Conservation (phyloP, 345 rosid species). For the Pugionium dolabratum region DNA sequence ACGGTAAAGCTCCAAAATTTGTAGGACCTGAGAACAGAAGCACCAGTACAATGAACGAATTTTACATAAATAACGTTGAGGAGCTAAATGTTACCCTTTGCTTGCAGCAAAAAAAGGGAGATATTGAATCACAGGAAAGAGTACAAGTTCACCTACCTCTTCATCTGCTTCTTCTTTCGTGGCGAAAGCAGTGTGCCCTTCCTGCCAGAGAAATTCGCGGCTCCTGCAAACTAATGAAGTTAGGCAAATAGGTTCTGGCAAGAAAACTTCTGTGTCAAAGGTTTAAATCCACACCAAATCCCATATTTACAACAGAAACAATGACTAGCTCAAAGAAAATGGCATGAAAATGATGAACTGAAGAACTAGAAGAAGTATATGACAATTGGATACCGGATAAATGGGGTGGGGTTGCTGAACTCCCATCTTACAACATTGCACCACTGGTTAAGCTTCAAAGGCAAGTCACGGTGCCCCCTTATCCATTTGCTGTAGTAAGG, state of each 20-base stretch:
- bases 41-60: background rate
- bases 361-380: conserved; percentile 6
- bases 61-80: background rate
- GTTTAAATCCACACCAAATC: background rate
- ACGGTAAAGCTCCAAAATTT: conserved; percentile 82
- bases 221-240: conserved; percentile 57
- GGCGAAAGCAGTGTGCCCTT: conserved; percentile 98
- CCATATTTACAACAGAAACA: background rate
- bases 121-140: conserved; percentile 17
- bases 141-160: conserved; percentile 57
- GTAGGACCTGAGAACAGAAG: conserved; percentile 40
- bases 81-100: conserved; percentile 11
- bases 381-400: conserved; percentile 67
- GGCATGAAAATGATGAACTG: background rate
- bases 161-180: conserved; percentile 78
- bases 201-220: conserved; percentile 99
- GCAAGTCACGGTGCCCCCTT: conserved; percentile 95
- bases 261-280: conserved; percentile 8
- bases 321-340: background rate
- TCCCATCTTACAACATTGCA: conserved; percentile 99
- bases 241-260: background rate
- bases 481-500: conserved; percentile 98
- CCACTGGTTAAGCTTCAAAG: conserved; percentile 96
- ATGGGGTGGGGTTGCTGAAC: conserved; percentile 98
- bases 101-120: conserved; percentile 1